Evolutionary conservation across 2,329 filamentous ascomycete genomes (phyloP).

Genomic region (Exophiala alcalophila): DNA sequence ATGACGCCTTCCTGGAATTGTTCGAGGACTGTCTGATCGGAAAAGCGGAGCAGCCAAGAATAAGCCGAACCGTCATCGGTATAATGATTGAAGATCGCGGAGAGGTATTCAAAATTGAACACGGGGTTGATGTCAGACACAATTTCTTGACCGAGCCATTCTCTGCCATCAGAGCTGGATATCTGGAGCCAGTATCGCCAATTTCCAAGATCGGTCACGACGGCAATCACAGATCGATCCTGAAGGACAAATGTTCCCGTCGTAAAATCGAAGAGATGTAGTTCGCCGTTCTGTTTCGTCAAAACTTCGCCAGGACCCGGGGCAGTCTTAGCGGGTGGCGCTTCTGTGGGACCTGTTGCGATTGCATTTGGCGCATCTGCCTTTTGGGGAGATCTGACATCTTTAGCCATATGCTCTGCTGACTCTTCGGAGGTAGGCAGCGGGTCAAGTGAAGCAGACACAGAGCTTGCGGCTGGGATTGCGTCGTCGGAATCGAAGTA

Average conservation of each 20-base stretch:
- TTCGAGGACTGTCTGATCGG: constrained; percentile 74
- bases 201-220: constrained; percentile 78
- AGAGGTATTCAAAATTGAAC: constrained; percentile 98
- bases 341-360: constrained; percentile 52
- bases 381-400: constrained; percentile 42
- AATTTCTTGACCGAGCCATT: constrained; percentile 84
- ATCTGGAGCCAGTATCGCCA: constrained; percentile 98
- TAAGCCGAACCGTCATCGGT: constrained; percentile 82
- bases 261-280: constrained; percentile 90
- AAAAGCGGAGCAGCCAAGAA: constrained; percentile 93
- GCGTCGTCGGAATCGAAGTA: constrained; percentile 65
- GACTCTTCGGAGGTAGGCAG: constrained; percentile 42
- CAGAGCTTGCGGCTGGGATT: constrained; percentile 59
- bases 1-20: constrained; percentile 90
- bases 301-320: constrained; percentile 72
- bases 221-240: constrained; percentile 70
- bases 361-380: constrained; percentile 36
- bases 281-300: constrained; percentile 71
- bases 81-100: constrained; percentile 99
- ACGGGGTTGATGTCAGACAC: constrained; percentile 93
- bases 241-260: constrained; percentile 81
- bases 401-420: constrained; percentile 44
- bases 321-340: constrained; percentile 58
- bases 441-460: constrained; percentile 47
- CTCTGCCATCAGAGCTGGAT: constrained; percentile 63